phyloP scores from a whole-genome alignment of 768 basidiomycete species.

The Pleurotus ostreatus region DNA sequence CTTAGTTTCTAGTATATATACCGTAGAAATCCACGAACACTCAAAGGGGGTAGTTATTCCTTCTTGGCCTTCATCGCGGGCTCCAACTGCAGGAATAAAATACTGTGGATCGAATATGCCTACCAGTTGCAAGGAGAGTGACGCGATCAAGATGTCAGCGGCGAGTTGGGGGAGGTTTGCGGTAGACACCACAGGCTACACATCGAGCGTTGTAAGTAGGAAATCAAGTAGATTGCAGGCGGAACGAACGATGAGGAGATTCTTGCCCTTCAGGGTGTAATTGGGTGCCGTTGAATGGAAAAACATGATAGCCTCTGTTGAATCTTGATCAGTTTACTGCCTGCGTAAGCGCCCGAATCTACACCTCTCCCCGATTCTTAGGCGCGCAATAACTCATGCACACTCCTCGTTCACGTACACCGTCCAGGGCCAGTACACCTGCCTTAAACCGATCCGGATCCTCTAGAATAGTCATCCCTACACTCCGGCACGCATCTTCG shows the following conservation, averaged over 20 bases:
- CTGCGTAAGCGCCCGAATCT: not conserved
- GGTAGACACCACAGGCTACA: conserved; percentile 68
- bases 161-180: conserved; percentile 83
- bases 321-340: not conserved
- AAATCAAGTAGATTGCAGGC: not conserved
- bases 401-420: conserved; percentile 27
- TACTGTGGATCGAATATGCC: conserved; percentile 61
- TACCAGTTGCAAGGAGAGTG: conserved; percentile 53
- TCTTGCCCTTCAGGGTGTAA: conserved; percentile 32
- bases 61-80: conserved; percentile 53
- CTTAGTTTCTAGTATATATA: too few species aligned
- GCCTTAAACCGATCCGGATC: conserved; percentile 32
- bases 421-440: conserved; percentile 25
- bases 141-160: conserved; percentile 68
- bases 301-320: conserved; percentile 17
- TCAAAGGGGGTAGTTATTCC: conserved; percentile 76
- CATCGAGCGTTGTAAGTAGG: conserved; percentile 10
- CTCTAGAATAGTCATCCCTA: conserved; percentile 51
- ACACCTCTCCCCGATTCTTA: conserved; percentile 18
- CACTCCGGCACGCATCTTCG: conserved; percentile 38
- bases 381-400: conserved; percentile 1
- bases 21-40: conserved; percentile 38
- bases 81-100: conserved; percentile 70
- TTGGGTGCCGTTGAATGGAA: conserved; percentile 22
- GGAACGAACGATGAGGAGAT: conserved; percentile 28